Percentiles rank a stretch among this genome's conserved stretches.
Conservation (phyloP, 345 rosid species). For the Pelargonium nanum region DNA sequence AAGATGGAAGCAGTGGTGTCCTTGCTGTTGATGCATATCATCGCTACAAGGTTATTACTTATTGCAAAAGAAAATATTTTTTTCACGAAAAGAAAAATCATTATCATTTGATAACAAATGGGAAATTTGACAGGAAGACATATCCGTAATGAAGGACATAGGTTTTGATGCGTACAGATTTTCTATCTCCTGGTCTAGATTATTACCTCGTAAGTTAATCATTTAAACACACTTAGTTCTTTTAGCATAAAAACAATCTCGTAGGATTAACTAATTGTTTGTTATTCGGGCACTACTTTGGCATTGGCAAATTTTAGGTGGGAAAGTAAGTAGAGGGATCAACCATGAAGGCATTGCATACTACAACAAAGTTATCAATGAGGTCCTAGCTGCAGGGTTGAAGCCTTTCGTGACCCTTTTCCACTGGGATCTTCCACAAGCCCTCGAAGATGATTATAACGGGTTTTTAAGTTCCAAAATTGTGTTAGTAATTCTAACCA, state of each 20-base stretch:
- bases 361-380: conserved; percentile 24
- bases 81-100: background rate
- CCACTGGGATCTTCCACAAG: conserved; percentile 39
- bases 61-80: background rate
- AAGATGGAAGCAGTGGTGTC: conserved; percentile 13
- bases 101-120: background rate
- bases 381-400: conserved; percentile 25
- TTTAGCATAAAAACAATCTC: background rate
- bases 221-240: background rate
- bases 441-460: conserved; percentile 28
- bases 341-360: conserved; percentile 18
- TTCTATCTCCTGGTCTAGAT: conserved; percentile 15
- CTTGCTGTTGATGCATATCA: conserved; percentile 25
- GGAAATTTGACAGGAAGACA: conserved; percentile 13
- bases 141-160: conserved; percentile 11
- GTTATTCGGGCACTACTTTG: background rate
- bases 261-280: background rate
- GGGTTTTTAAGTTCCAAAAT: conserved; percentile 23
- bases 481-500: conserved; percentile 22
- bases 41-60: conserved; percentile 24
- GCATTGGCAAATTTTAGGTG: conserved; percentile 29
- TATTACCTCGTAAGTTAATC: conserved; percentile 12
- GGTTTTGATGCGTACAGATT: conserved; percentile 16
- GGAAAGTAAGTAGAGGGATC: conserved; percentile 13
- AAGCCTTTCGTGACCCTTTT: conserved; percentile 26